These are phyloP conservation scores for Lichtheimia hyalospora DNA, from an alignment of 371 early-diverging fungal species.

Conservation along the genomic window DNA sequence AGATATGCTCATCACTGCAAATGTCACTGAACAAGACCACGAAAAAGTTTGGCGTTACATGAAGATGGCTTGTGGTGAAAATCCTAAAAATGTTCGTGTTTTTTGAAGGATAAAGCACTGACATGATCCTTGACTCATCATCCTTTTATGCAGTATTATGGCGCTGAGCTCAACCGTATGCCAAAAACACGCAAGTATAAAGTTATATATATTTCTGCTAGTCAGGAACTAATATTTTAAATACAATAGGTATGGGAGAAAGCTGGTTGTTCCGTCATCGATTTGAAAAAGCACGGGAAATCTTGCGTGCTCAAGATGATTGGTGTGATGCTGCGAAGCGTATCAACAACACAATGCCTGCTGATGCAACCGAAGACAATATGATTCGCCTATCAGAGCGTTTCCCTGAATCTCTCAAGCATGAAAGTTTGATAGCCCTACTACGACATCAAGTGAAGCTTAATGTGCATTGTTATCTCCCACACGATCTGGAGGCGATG, in stretches of 20 bases:
- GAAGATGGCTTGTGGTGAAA: slow-evolving; percentile 91
- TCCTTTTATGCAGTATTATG: slow-evolving; percentile 26
- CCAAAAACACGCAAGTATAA: slow-evolving; percentile 42
- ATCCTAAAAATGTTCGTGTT: too few species aligned
- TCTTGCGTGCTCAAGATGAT: slow-evolving; percentile 66
- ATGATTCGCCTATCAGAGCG: slow-evolving; percentile 31
- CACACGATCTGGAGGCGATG: slow-evolving; percentile 61
- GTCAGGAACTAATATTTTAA: neutral
- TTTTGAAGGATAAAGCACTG: too few species aligned
- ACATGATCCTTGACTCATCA: too few species aligned
- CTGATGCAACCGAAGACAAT: slow-evolving; percentile 12
- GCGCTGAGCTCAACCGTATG: slow-evolving; percentile 26
- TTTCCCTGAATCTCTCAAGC: slow-evolving; percentile 52
- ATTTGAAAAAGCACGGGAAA: slow-evolving; percentile 63
- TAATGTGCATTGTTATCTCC: slow-evolving; percentile 60
- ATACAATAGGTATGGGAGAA: slow-evolving; percentile 70
- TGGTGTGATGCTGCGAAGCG: slow-evolving; percentile 73
- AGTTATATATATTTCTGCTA: neutral
- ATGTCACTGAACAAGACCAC: slow-evolving; percentile 43
- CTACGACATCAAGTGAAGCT: slow-evolving; percentile 57
- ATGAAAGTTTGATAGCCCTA: slow-evolving; percentile 56
- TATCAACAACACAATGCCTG: slow-evolving; percentile 24
- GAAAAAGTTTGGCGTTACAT: slow-evolving; percentile 71
- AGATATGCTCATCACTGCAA: slow-evolving; percentile 68
- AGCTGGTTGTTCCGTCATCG: slow-evolving; percentile 66